phyloP scores from a whole-genome alignment of 495 filamentous ascomycete genomes.

The Trypethelium eluteriae region DNA sequence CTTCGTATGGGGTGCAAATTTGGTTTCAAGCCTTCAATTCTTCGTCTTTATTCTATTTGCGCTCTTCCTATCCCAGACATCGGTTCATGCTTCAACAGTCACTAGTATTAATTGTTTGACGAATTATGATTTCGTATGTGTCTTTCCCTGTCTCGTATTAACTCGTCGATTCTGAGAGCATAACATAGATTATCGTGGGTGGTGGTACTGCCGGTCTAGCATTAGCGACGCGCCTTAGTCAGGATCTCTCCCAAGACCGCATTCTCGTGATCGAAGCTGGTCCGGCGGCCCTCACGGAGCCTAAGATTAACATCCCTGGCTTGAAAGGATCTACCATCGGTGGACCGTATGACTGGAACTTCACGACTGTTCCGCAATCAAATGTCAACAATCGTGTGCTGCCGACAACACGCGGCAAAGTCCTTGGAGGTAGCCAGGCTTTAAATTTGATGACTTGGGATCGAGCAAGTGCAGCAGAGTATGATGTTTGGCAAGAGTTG shows the following conservation, averaged over 20 bases:
- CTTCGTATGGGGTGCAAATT: background rate
- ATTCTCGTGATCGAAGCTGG: constrained; percentile 30
- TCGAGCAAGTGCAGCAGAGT: constrained; percentile 21
- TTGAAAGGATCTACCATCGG: constrained; percentile 20
- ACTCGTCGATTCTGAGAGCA: background rate
- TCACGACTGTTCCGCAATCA: constrained; percentile 24
- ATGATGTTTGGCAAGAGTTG: constrained; percentile 20
- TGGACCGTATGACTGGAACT: constrained; percentile 28
- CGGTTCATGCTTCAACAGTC: background rate
- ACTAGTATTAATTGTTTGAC: background rate
- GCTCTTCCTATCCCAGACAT: too few species aligned
- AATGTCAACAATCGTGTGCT: constrained; percentile 20
- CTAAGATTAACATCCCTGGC: constrained; percentile 24
- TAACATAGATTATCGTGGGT: constrained; percentile 24
- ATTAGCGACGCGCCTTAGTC: constrained; percentile 23
- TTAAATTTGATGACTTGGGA: constrained; percentile 29
- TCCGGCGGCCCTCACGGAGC: constrained; percentile 16
- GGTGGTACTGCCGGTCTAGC: constrained; percentile 30
- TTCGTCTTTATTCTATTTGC: background rate
- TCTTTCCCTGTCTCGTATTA: background rate
- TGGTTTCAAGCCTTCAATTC: background rate
- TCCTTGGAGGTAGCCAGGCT: constrained; percentile 27
- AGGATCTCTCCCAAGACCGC: constrained; percentile 14
- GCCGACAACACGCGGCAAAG: constrained; percentile 24
- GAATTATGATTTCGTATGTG: constrained; percentile 6